Conservation (phyloP, 441 rosid species). For the Gossypium gossypioides region DNA sequence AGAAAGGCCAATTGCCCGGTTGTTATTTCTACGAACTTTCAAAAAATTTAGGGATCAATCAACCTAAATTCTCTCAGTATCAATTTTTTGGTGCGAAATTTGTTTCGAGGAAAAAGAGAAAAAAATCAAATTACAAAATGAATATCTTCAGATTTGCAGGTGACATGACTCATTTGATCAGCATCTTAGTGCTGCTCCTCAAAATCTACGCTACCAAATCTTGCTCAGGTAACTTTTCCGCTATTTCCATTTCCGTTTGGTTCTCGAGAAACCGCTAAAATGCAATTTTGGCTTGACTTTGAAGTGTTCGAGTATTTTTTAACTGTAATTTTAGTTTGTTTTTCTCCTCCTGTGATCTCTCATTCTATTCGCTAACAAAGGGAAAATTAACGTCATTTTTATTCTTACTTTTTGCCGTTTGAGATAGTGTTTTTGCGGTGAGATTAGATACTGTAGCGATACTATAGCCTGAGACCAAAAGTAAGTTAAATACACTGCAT, state of each 20-base stretch:
- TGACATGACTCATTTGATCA: constrained; percentile 84
- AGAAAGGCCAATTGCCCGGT: not conserved
- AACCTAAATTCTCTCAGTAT: not conserved
- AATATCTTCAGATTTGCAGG: constrained; percentile 87
- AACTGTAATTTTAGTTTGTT: not conserved
- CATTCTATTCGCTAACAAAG: not conserved
- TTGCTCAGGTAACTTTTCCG: constrained; percentile 50
- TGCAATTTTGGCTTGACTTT: not conserved
- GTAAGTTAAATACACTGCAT: too few species aligned
- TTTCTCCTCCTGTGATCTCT: not conserved
- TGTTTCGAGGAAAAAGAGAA: not conserved
- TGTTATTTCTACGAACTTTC: not conserved
- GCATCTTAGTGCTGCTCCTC: constrained; percentile 79
- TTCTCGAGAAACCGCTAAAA: constrained; percentile 5
- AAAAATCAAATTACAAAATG: constrained; percentile 33
- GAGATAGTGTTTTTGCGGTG: too few species aligned
- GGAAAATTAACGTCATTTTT: not conserved
- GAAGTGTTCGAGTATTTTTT: not conserved
- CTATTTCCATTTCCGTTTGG: not conserved
- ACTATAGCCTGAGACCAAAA: too few species aligned
- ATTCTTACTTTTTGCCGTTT: not conserved
- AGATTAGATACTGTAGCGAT: too few species aligned
- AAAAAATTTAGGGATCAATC: not conserved
- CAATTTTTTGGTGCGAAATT: not conserved
- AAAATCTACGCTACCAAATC: constrained; percentile 92